Conservation (phyloP, 2,329 filamentous ascomycete genomes). For the Elsinoe arachidis region DNA sequence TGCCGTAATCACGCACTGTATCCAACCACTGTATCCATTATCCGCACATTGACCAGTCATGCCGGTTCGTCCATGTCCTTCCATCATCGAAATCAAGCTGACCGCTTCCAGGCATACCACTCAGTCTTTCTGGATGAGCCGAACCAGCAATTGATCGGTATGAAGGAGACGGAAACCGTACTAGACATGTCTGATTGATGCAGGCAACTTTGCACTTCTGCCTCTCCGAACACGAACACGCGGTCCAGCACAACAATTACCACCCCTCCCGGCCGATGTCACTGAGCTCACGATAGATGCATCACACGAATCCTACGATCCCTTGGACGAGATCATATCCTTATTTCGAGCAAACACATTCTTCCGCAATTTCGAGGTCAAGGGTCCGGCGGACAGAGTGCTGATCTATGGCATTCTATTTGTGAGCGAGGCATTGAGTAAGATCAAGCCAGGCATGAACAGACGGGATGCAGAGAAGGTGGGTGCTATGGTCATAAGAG, state of each 20-base stretch:
- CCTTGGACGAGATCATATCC: slow-evolving; percentile 83
- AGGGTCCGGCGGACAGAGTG: slow-evolving; percentile 86
- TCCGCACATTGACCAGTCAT: not conserved
- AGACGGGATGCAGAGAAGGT: slow-evolving; percentile 60
- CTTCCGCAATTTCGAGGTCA: slow-evolving; percentile 99
- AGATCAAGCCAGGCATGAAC: slow-evolving; percentile 68
- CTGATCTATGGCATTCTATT: slow-evolving; percentile 96
- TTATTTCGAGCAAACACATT: slow-evolving; percentile 97
- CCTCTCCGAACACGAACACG: slow-evolving; percentile 91
- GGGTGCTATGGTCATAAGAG: not conserved
- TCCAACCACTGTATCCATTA: not conserved
- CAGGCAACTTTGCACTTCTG: slow-evolving; percentile 87
- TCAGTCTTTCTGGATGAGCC: slow-evolving; percentile 86
- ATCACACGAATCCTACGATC: slow-evolving; percentile 88
- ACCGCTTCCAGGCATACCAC: slow-evolving; percentile 71
- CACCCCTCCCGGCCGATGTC: slow-evolving; percentile 46
- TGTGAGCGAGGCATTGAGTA: slow-evolving; percentile 78
- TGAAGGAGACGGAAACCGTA: not conserved
- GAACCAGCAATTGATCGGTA: slow-evolving; percentile 57
- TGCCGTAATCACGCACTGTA: not conserved
- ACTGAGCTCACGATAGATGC: slow-evolving; percentile 58
- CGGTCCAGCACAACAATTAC: slow-evolving; percentile 83
- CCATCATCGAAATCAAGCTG: not conserved
- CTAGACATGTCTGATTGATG: not conserved
- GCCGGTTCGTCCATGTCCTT: not conserved